These are phyloP conservation scores for Parietichytrium sp. DNA, from an alignment of 108 stramenopile genomes.

Conservation along the genomic window DNA sequence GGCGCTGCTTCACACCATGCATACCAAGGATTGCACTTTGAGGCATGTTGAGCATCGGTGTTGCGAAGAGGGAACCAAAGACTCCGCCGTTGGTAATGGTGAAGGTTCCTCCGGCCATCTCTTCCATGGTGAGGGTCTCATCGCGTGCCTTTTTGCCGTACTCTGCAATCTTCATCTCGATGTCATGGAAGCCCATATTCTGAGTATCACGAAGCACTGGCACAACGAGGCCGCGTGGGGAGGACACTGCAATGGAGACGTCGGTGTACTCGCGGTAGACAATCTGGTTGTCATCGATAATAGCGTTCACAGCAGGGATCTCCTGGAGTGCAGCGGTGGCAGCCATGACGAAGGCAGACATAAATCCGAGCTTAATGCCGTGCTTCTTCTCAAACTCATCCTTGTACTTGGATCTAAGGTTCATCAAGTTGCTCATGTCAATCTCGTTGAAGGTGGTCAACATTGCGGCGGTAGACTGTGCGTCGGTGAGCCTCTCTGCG, in stretches of 20 bases:
- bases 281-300: slow-evolving; percentile 98
- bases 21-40: slow-evolving; percentile 99
- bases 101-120: slow-evolving; percentile 99
- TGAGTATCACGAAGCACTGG: slow-evolving; percentile 96
- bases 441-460: slow-evolving; percentile 99
- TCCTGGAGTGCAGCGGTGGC: slow-evolving; percentile 83
- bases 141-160: slow-evolving; percentile 86
- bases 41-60: slow-evolving; percentile 99
- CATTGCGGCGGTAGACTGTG: slow-evolving; percentile 98
- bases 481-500: slow-evolving; percentile 91
- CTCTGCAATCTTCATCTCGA: slow-evolving; percentile 89
- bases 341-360: slow-evolving; percentile 96
- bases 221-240: slow-evolving; percentile 91
- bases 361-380: slow-evolving; percentile 97
- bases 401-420: slow-evolving; percentile 87
- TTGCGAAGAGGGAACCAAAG: slow-evolving; percentile 96
- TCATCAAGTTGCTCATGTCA: slow-evolving; percentile 95
- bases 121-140: slow-evolving; percentile 79
- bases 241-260: slow-evolving; percentile 94
- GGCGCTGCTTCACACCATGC: slow-evolving; percentile 98
- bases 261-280: slow-evolving; percentile 97
- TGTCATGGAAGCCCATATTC: slow-evolving; percentile 91
- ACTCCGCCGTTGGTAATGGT: slow-evolving; percentile 99
- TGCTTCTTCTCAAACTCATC: slow-evolving; percentile 92
- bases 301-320: slow-evolving; percentile 93